These are phyloP conservation scores for Aspergillus sp. DNA, from an alignment of 2,329 filamentous ascomycete genomes.

Conservation along the genomic window DNA sequence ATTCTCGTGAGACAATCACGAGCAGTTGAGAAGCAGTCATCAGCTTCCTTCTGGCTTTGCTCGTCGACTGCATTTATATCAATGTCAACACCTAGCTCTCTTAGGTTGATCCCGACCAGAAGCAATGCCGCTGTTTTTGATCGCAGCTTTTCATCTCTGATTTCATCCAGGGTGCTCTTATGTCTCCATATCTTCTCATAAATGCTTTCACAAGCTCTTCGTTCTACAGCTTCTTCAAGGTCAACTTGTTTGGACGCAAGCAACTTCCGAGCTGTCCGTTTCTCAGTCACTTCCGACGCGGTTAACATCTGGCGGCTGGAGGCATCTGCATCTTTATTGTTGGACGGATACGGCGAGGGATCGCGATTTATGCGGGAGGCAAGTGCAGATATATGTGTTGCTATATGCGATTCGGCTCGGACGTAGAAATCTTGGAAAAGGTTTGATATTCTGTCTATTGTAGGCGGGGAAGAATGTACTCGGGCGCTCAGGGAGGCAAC, in stretches of 20 bases:
- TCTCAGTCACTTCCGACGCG: constrained; percentile 75
- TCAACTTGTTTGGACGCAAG: constrained; percentile 74
- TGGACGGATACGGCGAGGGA: constrained; percentile 57
- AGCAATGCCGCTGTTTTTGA: constrained; percentile 89
- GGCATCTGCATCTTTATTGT: constrained; percentile 44
- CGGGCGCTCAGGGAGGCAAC: constrained; percentile 86
- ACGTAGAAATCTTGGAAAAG: constrained; percentile 94
- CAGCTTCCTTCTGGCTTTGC: constrained; percentile 66
- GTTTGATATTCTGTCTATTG: constrained; percentile 76
- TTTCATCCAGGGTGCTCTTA: constrained; percentile 87
- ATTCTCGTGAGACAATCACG: constrained; percentile 72
- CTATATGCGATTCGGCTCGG: constrained; percentile 76
- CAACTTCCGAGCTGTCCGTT: constrained; percentile 73
- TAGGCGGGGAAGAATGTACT: constrained; percentile 79
- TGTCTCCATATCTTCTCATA: constrained; percentile 91
- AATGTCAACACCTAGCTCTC: constrained; percentile 78
- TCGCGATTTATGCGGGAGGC: constrained; percentile 73
- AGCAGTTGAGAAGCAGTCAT: constrained; percentile 69
- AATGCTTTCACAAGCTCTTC: constrained; percentile 77
- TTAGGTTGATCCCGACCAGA: constrained; percentile 86
- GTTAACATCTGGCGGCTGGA: constrained; percentile 85
- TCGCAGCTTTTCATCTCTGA: constrained; percentile 87
- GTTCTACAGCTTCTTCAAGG: constrained; percentile 89
- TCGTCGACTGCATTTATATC: constrained; percentile 55
- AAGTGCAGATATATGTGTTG: constrained; percentile 80